Evolutionary conservation across 495 filamentous ascomycete genomes (phyloP).

Genomic region (Ascobolus immersus): DNA sequence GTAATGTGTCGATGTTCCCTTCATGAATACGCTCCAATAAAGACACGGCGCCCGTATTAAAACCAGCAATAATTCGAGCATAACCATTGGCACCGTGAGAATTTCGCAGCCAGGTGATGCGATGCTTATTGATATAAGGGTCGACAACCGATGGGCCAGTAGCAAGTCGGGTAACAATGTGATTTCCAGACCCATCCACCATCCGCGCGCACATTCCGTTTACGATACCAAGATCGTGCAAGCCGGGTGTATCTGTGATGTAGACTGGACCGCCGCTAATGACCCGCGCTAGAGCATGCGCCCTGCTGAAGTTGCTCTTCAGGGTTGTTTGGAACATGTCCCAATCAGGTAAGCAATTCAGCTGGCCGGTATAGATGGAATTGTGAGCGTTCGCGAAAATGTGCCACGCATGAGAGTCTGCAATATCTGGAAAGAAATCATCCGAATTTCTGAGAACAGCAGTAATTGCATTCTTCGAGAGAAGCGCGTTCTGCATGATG

Average conservation of each 20-base stretch:
- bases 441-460: slow-evolving; percentile 62
- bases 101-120: too few species aligned
- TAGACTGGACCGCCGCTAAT: slow-evolving; percentile 80
- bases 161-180: too few species aligned
- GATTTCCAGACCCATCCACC: too few species aligned
- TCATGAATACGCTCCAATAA: too few species aligned
- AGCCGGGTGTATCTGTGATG: slow-evolving; percentile 67
- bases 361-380: slow-evolving; percentile 45
- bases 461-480: slow-evolving; percentile 34
- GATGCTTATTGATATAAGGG: too few species aligned
- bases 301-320: slow-evolving; percentile 46
- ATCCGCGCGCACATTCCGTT: slow-evolving; percentile 40
- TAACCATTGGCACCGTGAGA: too few species aligned
- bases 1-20: too few species aligned
- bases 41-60: too few species aligned
- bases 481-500: slow-evolving; percentile 56
- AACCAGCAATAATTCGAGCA: too few species aligned
- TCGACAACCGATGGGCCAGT: too few species aligned
- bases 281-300: slow-evolving; percentile 75
- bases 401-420: slow-evolving; percentile 70
- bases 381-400: slow-evolving; percentile 86
- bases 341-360: slow-evolving; percentile 62
- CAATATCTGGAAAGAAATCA: slow-evolving; percentile 70
- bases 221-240: slow-evolving; percentile 50
- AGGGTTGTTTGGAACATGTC: slow-evolving; percentile 87